phyloP scores from a whole-genome alignment of 2,329 filamentous ascomycete species.

The Botrytis elliptica region DNA sequence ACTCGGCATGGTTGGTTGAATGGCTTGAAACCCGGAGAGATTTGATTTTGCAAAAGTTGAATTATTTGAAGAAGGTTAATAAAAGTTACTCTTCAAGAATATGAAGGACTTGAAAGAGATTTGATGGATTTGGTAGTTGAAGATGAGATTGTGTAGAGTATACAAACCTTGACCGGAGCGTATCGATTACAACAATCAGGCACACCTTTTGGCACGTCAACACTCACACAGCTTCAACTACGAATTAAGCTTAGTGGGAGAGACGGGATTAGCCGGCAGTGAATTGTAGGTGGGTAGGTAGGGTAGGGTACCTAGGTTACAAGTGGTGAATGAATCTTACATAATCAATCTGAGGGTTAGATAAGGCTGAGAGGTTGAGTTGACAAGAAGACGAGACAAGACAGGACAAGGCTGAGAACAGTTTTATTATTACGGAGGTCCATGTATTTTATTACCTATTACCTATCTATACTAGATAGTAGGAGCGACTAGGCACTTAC shows the following conservation, averaged over 20 bases:
- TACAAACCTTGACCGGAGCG: not conserved
- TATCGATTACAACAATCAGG: slow-evolving; percentile 10
- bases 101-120: not conserved
- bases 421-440: too few species aligned
- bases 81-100: not conserved
- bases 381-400: not conserved
- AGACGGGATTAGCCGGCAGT: not conserved
- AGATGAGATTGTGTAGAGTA: not conserved
- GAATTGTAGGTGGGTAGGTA: too few species aligned
- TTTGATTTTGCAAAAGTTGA: not conserved
- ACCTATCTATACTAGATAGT: too few species aligned
- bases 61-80: not conserved
- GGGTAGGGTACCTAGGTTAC: not conserved
- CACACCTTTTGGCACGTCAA: slow-evolving; percentile 23
- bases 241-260: not conserved
- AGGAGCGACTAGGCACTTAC: too few species aligned
- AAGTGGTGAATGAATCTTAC: not conserved
- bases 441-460: too few species aligned
- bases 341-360: not conserved
- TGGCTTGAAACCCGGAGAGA: not conserved
- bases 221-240: slow-evolving; percentile 12
- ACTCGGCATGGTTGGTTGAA: slow-evolving; percentile 67
- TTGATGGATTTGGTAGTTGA: slow-evolving; percentile 2
- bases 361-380: not conserved
- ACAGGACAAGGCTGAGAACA: not conserved